phyloP scores from a whole-genome alignment of 2,329 filamentous ascomycete species.

The Fusarium pilosicola region DNA sequence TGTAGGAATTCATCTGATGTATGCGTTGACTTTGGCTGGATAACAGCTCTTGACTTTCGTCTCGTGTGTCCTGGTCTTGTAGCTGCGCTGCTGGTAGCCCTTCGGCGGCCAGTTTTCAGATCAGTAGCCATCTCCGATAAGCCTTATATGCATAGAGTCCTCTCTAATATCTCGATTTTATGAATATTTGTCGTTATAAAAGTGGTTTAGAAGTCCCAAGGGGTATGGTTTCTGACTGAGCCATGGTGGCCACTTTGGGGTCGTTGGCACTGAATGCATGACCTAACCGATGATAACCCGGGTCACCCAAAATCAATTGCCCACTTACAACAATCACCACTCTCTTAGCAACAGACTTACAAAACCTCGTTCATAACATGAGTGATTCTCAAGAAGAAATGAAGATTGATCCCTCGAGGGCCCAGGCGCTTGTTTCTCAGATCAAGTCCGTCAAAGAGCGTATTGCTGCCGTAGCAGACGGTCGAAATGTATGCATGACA shows the following conservation, averaged over 20 bases:
- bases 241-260: constrained; percentile 27
- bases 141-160: not conserved
- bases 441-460: constrained; percentile 69
- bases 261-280: not conserved
- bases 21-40: constrained; percentile 67
- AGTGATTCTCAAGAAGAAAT: constrained; percentile 60
- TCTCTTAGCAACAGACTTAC: not conserved
- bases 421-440: constrained; percentile 70
- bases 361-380: constrained; percentile 48
- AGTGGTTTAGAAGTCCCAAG: constrained; percentile 8
- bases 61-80: constrained; percentile 55
- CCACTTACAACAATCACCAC: constrained; percentile 41
- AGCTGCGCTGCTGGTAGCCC: constrained; percentile 58
- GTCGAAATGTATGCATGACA: constrained; percentile 60
- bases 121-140: constrained; percentile 45
- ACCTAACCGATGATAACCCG: constrained; percentile 50
- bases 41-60: constrained; percentile 50
- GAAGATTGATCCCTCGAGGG: constrained; percentile 70
- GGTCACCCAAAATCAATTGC: constrained; percentile 25
- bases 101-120: constrained; percentile 51
- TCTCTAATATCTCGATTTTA: not conserved
- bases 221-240: constrained; percentile 16
- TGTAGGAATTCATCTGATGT: constrained; percentile 77
- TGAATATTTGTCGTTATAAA: not conserved
- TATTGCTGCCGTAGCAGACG: constrained; percentile 63